Evolutionary conservation across 768 basidiomycete genomes (phyloP).

Genomic region (Termitomyces sp.): DNA sequence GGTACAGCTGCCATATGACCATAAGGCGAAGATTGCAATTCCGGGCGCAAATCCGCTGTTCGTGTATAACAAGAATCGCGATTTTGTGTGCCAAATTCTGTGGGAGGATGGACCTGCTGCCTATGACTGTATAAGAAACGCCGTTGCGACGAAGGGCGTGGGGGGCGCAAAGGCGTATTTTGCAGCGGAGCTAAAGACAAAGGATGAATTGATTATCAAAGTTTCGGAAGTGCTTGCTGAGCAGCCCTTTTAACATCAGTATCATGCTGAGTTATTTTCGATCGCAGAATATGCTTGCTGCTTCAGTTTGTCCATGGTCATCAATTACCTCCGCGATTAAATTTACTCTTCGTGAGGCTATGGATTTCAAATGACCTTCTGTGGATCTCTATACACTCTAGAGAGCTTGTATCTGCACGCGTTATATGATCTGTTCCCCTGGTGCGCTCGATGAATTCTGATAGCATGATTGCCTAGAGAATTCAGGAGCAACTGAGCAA

Average conservation of each 20-base stretch:
- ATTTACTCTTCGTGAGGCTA: too few species aligned
- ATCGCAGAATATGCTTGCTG: too few species aligned
- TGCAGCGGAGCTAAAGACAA: conserved; percentile 41
- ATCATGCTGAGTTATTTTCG: background rate
- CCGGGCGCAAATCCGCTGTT: conserved; percentile 16
- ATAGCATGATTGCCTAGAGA: too few species aligned
- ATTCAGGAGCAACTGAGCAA: too few species aligned
- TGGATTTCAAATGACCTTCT: too few species aligned
- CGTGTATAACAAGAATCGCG: conserved; percentile 49
- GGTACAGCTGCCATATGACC: conserved; percentile 39
- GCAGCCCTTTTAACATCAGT: conserved; percentile 42
- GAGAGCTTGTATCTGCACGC: too few species aligned
- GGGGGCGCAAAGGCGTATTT: conserved; percentile 44
- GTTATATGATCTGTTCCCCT: too few species aligned
- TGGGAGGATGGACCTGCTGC: conserved; percentile 23
- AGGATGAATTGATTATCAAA: conserved; percentile 45
- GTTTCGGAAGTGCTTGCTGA: conserved; percentile 47
- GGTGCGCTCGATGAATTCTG: too few species aligned
- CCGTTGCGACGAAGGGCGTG: conserved; percentile 27
- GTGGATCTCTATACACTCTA: too few species aligned
- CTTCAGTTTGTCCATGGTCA: too few species aligned
- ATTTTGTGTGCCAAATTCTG: conserved; percentile 41
- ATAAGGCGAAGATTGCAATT: conserved; percentile 1
- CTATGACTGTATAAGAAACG: conserved; percentile 35
- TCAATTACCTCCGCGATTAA: too few species aligned